Evolutionary conservation across 371 early-diverging fungal species (phyloP), one percentile per base, ranked within the genome.

Genomic region (Rhizomucor miehei): DNA sequence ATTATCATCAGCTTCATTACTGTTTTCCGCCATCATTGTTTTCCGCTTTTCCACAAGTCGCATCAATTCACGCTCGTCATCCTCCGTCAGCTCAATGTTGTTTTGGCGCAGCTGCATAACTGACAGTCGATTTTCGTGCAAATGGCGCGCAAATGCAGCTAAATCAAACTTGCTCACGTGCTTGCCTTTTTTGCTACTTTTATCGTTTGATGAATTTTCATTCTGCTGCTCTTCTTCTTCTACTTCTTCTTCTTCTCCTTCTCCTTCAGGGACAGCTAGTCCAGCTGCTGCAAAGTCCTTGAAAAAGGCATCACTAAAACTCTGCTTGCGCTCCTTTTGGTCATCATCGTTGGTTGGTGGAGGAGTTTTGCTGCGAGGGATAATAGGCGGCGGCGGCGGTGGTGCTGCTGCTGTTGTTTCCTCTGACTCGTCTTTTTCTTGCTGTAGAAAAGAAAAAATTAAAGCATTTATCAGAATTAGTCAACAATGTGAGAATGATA

Each of bases 111-210:
- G 56, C 48, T 73, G 73, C 14, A 76, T 59, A 11, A 76, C 60
- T 0, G 77, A 76, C 19, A 73, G 45, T 1, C 77, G 66, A 48
- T 76, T 57, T 24, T 68, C 69, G 49, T 76, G 73, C n/a, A 76
- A 56, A 46, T 76, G 73, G 19, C 59, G 52, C 14, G 77, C 77
- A 53, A 76, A 73, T 1, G 65, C 65, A 19, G 69, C 64, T 11
- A 76, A 49, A 49, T 76, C 66, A 51, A 76, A 71, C 36, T 24
- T 51, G 50, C 56, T 60, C 36, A 48, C 37, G n/a, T 34, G 20
- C 12, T 51, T 43, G 20, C 24, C 54, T 17, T 52, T 50, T 53
- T 43, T 41, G 43, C 21, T 3, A 11, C 41, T 16, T 29, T 29
- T 14, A 12, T 41, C 49, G 36, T 14, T 38, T 16, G 37, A 47